A percentile compares a stretch with the other conserved stretches of the same genome.
These are phyloP conservation scores for Aspergillus thermomutatus DNA, from an alignment of 2,329 filamentous ascomycete genomes.

Conservation along the genomic window DNA sequence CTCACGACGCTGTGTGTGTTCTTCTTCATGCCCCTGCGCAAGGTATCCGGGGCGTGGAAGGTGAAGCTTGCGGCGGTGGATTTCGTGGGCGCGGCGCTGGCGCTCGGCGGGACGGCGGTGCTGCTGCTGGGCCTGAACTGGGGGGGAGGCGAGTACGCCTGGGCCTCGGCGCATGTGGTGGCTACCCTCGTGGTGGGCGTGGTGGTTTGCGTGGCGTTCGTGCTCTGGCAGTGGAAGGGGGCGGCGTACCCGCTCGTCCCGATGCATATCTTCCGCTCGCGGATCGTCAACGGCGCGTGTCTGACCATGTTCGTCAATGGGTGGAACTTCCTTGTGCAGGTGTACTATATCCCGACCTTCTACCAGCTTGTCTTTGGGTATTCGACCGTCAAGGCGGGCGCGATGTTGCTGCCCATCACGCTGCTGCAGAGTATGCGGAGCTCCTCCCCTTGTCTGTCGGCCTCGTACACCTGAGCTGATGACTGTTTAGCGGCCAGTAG, in stretches of 20 bases:
- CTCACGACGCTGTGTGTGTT: slow-evolving; percentile 48
- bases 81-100: slow-evolving; percentile 48
- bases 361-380: slow-evolving; percentile 54
- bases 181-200: slow-evolving; percentile 52
- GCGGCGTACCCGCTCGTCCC: slow-evolving; percentile 20
- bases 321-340: slow-evolving; percentile 58
- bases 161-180: slow-evolving; percentile 55
- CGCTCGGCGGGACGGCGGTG: slow-evolving; percentile 44
- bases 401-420: slow-evolving; percentile 51
- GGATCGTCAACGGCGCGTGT: slow-evolving; percentile 54
- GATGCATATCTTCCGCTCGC: slow-evolving; percentile 54
- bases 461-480: no score
- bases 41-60: slow-evolving; percentile 52
- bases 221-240: slow-evolving; percentile 36
- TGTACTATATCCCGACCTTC: slow-evolving; percentile 62
- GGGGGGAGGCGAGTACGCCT: slow-evolving; percentile 58
- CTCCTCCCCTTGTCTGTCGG: no score
- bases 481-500: slow-evolving; percentile 46
- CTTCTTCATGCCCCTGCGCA: slow-evolving; percentile 57
- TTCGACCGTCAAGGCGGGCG: slow-evolving; percentile 47
- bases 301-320: slow-evolving; percentile 58
- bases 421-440: slow-evolving; percentile 44
- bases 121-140: slow-evolving; percentile 54
- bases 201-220: slow-evolving; percentile 24
- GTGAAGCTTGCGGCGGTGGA: slow-evolving; percentile 52